A percentile compares a stretch with the other conserved stretches of the same genome.
Conservation (phyloP, 208 protist genomes). For the Trypanosoma scelopori region DNA sequence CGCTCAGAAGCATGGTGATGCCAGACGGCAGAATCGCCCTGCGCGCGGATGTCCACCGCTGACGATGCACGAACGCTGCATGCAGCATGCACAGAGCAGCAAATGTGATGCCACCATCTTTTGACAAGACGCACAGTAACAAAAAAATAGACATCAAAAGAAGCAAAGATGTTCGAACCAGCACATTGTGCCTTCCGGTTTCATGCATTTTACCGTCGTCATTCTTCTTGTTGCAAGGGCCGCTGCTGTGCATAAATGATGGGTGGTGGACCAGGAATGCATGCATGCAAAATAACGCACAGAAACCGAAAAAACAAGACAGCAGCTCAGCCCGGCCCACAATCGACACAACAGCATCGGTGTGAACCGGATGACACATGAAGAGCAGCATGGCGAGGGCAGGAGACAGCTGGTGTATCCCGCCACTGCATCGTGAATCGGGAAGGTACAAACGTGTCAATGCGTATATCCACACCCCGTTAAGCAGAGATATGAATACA, state of each 20-base stretch:
- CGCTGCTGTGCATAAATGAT: not conserved
- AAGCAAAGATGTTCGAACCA: constrained; percentile 2
- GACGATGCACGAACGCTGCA: constrained; percentile 39
- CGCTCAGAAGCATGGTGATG: constrained; percentile 25
- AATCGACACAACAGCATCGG: constrained; percentile 83
- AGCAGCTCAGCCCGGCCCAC: constrained; percentile 81
- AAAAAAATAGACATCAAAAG: constrained; percentile 35
- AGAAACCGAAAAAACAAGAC: constrained; percentile 62
- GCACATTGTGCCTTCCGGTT: not conserved
- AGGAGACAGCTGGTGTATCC: constrained; percentile 18
- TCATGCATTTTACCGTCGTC: not conserved
- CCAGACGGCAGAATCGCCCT: constrained; percentile 12
- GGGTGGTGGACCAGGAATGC: not conserved
- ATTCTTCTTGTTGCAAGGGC: not conserved
- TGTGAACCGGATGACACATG: constrained; percentile 83
- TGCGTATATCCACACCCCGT: constrained; percentile 47
- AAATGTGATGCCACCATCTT: constrained; percentile 81
- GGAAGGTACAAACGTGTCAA: constrained; percentile 42
- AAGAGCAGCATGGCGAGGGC: constrained; percentile 56
- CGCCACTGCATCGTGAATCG: constrained; percentile 8
- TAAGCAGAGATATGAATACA: constrained; percentile 42
- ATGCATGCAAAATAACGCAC: constrained; percentile 45
- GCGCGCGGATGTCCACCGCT: constrained; percentile 12
- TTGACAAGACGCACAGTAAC: constrained; percentile 47
- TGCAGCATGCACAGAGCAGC: constrained; percentile 57